These are phyloP conservation scores for Gigaspora rosea DNA, from an alignment of 192 early-diverging fungal genomes.

Conservation along the genomic window DNA sequence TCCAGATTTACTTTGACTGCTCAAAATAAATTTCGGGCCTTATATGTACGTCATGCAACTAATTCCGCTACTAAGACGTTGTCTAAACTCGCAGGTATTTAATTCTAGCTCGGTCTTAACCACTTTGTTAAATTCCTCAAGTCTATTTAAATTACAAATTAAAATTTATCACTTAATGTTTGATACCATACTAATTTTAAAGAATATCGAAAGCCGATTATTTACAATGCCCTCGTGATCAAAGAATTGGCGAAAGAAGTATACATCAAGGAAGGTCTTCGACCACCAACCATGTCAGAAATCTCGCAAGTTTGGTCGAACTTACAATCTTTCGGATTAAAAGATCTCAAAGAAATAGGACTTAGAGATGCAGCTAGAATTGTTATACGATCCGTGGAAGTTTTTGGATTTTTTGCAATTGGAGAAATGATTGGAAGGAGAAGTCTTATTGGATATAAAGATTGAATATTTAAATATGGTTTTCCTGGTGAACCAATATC, in stretches of 20 bases:
- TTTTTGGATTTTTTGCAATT: constrained; percentile 61
- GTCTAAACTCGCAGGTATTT: constrained; percentile 11
- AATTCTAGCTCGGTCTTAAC: neutral
- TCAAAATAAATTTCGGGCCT: too few species aligned
- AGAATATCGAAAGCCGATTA: constrained; percentile 28
- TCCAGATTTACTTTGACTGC: too few species aligned
- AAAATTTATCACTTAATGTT: neutral
- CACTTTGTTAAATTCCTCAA: neutral
- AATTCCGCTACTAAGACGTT: neutral
- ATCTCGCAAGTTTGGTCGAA: constrained; percentile 47
- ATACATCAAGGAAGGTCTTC: constrained; percentile 62
- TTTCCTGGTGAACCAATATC: too few species aligned
- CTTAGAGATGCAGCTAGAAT: constrained; percentile 49
- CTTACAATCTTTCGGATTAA: constrained; percentile 43
- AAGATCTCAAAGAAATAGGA: constrained; percentile 35
- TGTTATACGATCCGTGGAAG: constrained; percentile 55
- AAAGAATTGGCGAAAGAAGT: constrained; percentile 65
- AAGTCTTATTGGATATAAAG: constrained; percentile 63
- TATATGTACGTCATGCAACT: too few species aligned
- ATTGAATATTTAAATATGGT: constrained; percentile 34
- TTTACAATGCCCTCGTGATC: constrained; percentile 60
- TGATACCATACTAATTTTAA: neutral
- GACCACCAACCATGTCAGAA: constrained; percentile 54
- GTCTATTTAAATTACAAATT: neutral
- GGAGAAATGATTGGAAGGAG: constrained; percentile 67